Base-by-base conservation (phyloP, 2,329 filamentous ascomycete genomes). In the Colletotrichum orbiculare region DNA sequence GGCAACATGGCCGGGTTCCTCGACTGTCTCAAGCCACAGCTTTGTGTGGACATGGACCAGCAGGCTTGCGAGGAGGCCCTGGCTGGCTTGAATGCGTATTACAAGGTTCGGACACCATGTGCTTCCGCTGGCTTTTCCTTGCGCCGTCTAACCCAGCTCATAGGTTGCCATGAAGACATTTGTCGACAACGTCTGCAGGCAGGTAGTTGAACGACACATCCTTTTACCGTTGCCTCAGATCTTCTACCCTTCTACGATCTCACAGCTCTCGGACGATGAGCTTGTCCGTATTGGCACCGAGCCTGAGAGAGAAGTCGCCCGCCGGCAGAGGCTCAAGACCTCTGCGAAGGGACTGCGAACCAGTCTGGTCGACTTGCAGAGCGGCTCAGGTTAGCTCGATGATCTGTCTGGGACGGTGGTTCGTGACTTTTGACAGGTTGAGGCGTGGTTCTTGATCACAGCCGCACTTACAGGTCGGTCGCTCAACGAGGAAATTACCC, bases 181-280 rank as follows among this genome's bases (percentile, higher is more conserved):
- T 13, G 61, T 73, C 13, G 71, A 72, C 49, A 71, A 72, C 34
- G 57, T 73, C 3, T 66, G 67, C 8, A 58, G 67, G 12, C 71
- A 71, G 34, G 70, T 71, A 13, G 63, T 73, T 1, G 71, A 71
- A 10, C 48, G 69, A 1, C 71, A 72, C 41, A 68, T 73, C 1
- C 33, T 66, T 8, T 7, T 34, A 5, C 64, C 64, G 6, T 33
- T 66, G n/a, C 60, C 64, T 3, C 42, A 54, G 34, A 54, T 59
- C 3, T 66, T 66, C 12, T 54, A 33, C 2, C 54, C 64, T 1
- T 39, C 48, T 6, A 54, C 54, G 0, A n/a, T 66, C 2, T 49
- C 54, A 0, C 45, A 61, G 8, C 17, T 61, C 1, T 47, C 62
- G 1, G 50, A 65, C 8, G 57, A 61, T 9, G 62, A 66, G 13